Base-by-base conservation (phyloP, 805 yeast genomes). In the Starmerella roubikii region DNA sequence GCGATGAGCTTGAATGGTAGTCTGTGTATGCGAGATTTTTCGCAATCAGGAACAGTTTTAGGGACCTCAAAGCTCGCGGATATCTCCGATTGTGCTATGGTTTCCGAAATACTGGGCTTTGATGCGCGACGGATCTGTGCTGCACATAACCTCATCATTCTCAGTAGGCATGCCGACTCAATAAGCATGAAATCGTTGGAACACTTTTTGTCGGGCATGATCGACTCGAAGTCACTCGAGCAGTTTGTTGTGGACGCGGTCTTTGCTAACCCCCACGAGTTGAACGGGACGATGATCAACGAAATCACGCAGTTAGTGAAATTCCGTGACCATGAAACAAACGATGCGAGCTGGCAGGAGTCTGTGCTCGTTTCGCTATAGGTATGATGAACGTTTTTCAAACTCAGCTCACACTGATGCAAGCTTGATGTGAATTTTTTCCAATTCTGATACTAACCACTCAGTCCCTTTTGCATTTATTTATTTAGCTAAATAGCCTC, bases 361-460 rank as follows among this genome's bases (percentile, higher is more conserved):
- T n/a, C 31, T 5, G 45, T 44, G 11, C 30, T 37, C 8, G 32
- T n/a, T 19, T 15, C 41, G 15, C 20, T 43, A 5, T 38, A 35
- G 45, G 53, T 50, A 51, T 36, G 55, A 51, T 45, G 55, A 51
- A 48, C 38, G 51, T 42, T 48, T 44, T 43, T 44, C 36, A 47
- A 51, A 50, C 55, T 51, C 55, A 51, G 55, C 55, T 51, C 55
- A 51, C 55, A 48, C 54, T 48, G 55, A 51, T 51, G 55, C 55
- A 51, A 51, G 55, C 53, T 45, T 51, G 55, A 50, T 33, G 51
- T 30, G 47, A 50, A 36, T 24, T 37, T 49, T 47, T 40, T 40
- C 34, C 37, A 34, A 35, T 40, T 48, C 52, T 46, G 52, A 48
- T 44, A 46, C 52, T 46, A 46, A 48, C 52, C 35, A 15, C 11